Evolutionary conservation across 2,329 filamentous ascomycete genomes (phyloP).

Genomic region (Exophiala alcalophila): DNA sequence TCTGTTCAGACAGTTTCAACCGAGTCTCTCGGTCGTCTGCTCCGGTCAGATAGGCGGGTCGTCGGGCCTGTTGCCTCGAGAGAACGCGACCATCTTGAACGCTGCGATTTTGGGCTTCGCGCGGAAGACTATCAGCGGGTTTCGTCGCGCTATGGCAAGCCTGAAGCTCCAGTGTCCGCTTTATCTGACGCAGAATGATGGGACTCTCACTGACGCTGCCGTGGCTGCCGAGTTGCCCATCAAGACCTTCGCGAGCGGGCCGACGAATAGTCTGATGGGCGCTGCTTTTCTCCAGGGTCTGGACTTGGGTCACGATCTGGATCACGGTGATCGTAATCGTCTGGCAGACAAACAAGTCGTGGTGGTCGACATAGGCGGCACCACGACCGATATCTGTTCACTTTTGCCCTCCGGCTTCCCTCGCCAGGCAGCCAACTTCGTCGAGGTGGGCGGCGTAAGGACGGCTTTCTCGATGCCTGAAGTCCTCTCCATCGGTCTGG

Average conservation of each 20-base stretch:
- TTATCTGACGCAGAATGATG: slow-evolving; percentile 64
- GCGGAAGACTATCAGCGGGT: slow-evolving; percentile 55
- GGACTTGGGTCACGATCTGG: no score
- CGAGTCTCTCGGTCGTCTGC: slow-evolving; percentile 42
- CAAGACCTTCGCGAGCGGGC: slow-evolving; percentile 60
- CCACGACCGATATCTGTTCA: slow-evolving; percentile 59
- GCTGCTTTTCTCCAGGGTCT: slow-evolving; percentile 57
- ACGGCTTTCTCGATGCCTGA: slow-evolving; percentile 60
- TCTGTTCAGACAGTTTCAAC: slow-evolving; percentile 39
- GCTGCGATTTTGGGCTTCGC: slow-evolving; percentile 60
- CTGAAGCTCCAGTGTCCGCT: slow-evolving; percentile 54
- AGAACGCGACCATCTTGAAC: slow-evolving; percentile 65
- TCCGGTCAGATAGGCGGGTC: slow-evolving; percentile 46
- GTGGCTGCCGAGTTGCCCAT: slow-evolving; percentile 58
- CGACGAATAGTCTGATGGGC: slow-evolving; percentile 63
- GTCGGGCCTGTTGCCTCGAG: slow-evolving; percentile 53
- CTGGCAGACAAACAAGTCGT: slow-evolving; percentile 36
- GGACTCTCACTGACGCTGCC: slow-evolving; percentile 56
- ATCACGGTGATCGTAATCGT: slow-evolving; percentile 11
- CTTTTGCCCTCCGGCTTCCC: slow-evolving; percentile 59
- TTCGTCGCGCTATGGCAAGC: slow-evolving; percentile 51
- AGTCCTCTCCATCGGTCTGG: slow-evolving; percentile 56
- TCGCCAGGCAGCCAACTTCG: slow-evolving; percentile 57
- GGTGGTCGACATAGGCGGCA: slow-evolving; percentile 61
- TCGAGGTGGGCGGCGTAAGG: slow-evolving; percentile 57